Evolutionary conservation across 352 stramenopile species (phyloP).

Genomic region (Pythium coloratum): DNA sequence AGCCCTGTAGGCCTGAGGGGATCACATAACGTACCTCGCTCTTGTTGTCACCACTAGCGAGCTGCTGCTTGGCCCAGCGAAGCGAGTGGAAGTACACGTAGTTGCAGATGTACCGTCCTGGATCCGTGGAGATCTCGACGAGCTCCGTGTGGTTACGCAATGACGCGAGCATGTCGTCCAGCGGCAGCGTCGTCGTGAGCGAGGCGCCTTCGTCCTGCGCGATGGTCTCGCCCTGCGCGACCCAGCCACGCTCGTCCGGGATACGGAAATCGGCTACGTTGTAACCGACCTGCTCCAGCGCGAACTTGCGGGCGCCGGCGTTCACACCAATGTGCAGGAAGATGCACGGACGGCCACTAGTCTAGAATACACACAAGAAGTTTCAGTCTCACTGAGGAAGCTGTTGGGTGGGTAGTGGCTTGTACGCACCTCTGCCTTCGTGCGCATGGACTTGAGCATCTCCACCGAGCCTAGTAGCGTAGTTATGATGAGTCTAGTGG

Average conservation of each 20-base stretch:
- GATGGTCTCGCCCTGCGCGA: slow-evolving; percentile 59
- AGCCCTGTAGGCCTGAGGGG: not conserved
- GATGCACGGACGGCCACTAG: slow-evolving; percentile 46
- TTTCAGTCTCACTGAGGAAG: too few species aligned
- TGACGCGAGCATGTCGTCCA: slow-evolving; percentile 53
- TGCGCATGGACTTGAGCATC: slow-evolving; percentile 38
- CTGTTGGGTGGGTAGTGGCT: too few species aligned
- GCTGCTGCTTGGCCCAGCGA: slow-evolving; percentile 49
- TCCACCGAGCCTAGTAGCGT: slow-evolving; percentile 30
- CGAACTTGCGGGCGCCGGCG: slow-evolving; percentile 42
- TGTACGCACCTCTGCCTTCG: slow-evolving; percentile 35
- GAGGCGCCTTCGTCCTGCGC: slow-evolving; percentile 40
- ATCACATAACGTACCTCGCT: slow-evolving; percentile 26
- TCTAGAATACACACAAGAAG: slow-evolving; percentile 26
- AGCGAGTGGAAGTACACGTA: slow-evolving; percentile 84
- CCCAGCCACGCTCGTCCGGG: slow-evolving; percentile 71
- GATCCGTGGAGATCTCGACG: slow-evolving; percentile 63
- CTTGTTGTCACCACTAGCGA: slow-evolving; percentile 27
- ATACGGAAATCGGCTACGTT: slow-evolving; percentile 83
- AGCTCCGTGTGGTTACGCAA: slow-evolving; percentile 36
- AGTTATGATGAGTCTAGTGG: not conserved
- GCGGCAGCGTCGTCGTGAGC: slow-evolving; percentile 50
- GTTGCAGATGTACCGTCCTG: slow-evolving; percentile 86
- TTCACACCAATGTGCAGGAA: slow-evolving; percentile 80
- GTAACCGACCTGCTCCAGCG: slow-evolving; percentile 71